Base-by-base conservation (phyloP, 768 basidiomycete species). In the Dictyophora rubrovolvata region DNA sequence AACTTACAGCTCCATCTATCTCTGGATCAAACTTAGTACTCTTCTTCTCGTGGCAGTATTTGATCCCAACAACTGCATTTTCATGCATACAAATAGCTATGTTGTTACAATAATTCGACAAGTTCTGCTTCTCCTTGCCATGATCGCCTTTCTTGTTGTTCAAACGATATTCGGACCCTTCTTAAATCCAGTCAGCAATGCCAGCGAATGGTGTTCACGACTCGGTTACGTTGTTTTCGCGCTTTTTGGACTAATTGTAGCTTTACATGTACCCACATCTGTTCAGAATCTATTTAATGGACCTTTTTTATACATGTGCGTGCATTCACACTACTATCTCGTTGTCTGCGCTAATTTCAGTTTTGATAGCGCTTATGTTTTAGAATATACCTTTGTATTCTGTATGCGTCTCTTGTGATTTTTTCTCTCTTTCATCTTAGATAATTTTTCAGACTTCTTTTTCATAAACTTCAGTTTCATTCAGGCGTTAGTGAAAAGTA, bases 181-280 rank as follows among this genome's bases (percentile, higher is more conserved):
- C 67, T 64, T 83, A 60, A 80, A 87, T 65, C 85, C 85, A 18
- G 77, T 84, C 60, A 81, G 80, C 68, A 89, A 89, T 69, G 84
- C 85, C 1, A 84, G 81, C 67, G 86, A 89, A 75, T 86, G 83
- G 81, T 77, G 78, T 11, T 87, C 85, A 48, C 70, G 88, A 53
- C 68, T 85, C 49, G 85, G 85, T 67, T 91, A 87, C 68, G 75
- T 89, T 47, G 65, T 77, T 28, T 86, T 87, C 10, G 77, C 87
- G 33, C 68, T 76, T 20, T 76, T 86, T 35, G 84, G 87, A 2
- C 74, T 90, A 20, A 71, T 75, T n/a, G 79, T 85, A 52, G 81
- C 81, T 18, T 69, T 86, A 54, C 70, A 82, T 65, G 71, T 85
- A 57, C 81, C 82, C 20, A 79, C 79, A 1, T 61, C 54, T 1